Base-by-base conservation (phyloP, 805 yeast genomes). In the Wickerhamiella sergipiensis region DNA sequence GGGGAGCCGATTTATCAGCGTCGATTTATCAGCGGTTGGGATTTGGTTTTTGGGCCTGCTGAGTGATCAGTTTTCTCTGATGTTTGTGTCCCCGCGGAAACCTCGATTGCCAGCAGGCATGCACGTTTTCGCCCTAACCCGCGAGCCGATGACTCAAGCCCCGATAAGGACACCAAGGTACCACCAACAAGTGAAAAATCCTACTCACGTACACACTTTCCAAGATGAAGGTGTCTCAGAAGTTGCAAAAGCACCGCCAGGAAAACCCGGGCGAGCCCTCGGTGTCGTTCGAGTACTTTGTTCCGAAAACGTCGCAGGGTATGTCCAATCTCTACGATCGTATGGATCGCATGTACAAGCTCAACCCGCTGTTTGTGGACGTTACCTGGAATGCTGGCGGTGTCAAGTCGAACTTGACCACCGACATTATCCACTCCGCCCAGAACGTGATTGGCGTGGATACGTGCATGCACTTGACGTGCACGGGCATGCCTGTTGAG, bases 321-420 rank as follows among this genome's bases (percentile, higher is more conserved):
- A 92, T 90, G 22, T 95, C 88, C 65, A 92, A 92, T 65, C 73
- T 92, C 53, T 90, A 89, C 70, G 97, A 92, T 66, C 76, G 98
- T 64, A 90, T 92, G 89, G 97, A 92, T 64, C 79, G 96, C 66
- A 92, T 92, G 98, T 87, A 85, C 67, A 86, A 85, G 57, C 73
- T 87, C 60, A 81, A 81, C 56, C 98, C 98, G 1, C 79, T 85
- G 56, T 92, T 92, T 67, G 81, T 92, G 53, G 98, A 92, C 64
- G 85, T 92, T 56, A 92, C 98, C 0, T 92, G 98, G 98, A 90
- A 90, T 62, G 98, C 98, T 2, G 98, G 98, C 42, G 97, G 97
- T 6, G 75, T 94, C 26, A 68, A 83, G 47, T 81, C 94, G 13
- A 79, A 80, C 43, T 70, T 88, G 56, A 88, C 98, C 22, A 83